These are phyloP conservation scores for Hypoxylon crocopeplum DNA, from an alignment of 495 filamentous ascomycete genomes.

Conservation along the genomic window DNA sequence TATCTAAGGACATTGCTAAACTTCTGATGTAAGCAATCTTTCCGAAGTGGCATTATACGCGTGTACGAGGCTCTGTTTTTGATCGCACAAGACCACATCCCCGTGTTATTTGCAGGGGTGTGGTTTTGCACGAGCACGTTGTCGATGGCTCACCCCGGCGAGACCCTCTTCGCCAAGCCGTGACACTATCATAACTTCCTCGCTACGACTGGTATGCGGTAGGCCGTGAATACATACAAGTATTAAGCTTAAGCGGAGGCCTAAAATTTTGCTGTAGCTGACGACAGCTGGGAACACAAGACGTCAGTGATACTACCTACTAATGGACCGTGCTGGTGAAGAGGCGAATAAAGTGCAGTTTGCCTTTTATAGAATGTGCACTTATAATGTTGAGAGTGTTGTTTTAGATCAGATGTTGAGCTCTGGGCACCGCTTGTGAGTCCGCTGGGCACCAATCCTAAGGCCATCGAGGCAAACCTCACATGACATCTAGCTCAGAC, in stretches of 20 bases:
- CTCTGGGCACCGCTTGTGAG: conserved; percentile 1
- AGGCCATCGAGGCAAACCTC: neutral
- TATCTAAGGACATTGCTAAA: conserved; percentile 4
- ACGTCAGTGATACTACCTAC: conserved; percentile 1
- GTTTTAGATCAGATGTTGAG: neutral
- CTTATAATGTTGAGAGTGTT: too few species aligned
- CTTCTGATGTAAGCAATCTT: conserved; percentile 23
- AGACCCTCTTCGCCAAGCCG: conserved; percentile 10
- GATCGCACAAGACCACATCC: neutral
- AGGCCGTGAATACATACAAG: neutral
- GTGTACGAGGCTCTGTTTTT: neutral
- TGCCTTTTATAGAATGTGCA: too few species aligned
- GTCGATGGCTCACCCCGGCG: conserved; percentile 3
- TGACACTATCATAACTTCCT: neutral
- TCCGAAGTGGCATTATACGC: neutral
- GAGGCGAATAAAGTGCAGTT: conserved; percentile 5
- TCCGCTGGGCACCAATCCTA: neutral
- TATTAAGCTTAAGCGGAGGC: neutral
- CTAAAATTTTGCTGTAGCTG: neutral
- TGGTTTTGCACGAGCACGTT: neutral
- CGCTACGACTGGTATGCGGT: neutral
- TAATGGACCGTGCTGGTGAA: neutral
- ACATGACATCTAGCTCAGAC: conserved; percentile 8
- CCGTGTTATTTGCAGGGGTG: neutral
- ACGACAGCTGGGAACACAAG: conserved; percentile 6